Evolutionary conservation across 148 eudicot genomes (phyloP), one percentile per base, ranked within the genome.

Genomic region (Agrostemma githago): DNA sequence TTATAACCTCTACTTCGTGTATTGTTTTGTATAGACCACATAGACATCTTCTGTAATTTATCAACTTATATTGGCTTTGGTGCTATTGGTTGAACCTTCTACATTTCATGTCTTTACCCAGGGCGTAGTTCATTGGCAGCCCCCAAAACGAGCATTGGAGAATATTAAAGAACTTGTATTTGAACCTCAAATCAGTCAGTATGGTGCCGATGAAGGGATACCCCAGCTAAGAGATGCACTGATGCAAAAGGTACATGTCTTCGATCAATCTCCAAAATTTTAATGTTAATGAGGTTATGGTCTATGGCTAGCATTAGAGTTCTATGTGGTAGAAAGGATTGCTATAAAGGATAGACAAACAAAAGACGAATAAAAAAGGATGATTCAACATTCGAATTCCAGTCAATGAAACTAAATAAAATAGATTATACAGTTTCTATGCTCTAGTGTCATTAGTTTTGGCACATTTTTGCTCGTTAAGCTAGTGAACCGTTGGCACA

Each of bases 81-180:
- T 56, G 56, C 39, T 42, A 58, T 2, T 41, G 53, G 72, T 21
- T 51, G 56, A 15, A 15, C 17, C 15, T 17, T 62, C 66, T 57
- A 44, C 71, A 43, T 60, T 81, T 41, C 44, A 21, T 37, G 63
- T 67, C 63, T 54, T 68, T 75, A 68, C 79, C 70, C 72, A 96
- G 97, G 99, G 99, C 2, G 95, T 96, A n/a, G 99, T 96, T 68
- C 84, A 92, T 74, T 96, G 99, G 99, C 93, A 90, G 78, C 99
- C 99, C 77, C 99, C 97, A 15, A 84, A 83, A 60, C 78, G 74
- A 76, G 97, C 99, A 46, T 75, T 96, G 78, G 84, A 89, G 48
- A 90, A 81, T 72, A 91, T 84, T 53, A 84, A 89, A 79, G 89
- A 90, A 34, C 88, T 89, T 74, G 88, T 96, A 15, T 88, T 83